Percentiles rank a stretch among this genome's conserved stretches.
Evolutionary conservation across 2,329 filamentous ascomycete species (phyloP).

Genomic region (Colletotrichum costaricense): DNA sequence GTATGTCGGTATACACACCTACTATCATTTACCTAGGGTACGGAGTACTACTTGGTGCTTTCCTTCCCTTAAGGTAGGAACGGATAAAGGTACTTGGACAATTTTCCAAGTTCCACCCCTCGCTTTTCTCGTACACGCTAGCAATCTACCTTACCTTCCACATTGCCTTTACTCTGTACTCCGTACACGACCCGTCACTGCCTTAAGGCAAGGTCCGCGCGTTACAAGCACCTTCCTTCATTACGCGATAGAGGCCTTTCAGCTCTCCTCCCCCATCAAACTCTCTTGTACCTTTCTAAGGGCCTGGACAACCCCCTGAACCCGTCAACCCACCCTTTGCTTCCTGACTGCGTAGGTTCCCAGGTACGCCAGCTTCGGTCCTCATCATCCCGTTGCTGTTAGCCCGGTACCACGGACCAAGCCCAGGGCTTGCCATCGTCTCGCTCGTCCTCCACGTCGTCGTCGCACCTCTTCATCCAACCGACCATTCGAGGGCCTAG

Average conservation of each 20-base stretch:
- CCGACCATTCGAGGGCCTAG: slow-evolving; percentile 28
- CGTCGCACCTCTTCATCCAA: slow-evolving; percentile 33
- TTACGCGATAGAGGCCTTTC: slow-evolving; percentile 14
- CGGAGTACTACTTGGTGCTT: neutral
- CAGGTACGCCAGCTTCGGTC: neutral
- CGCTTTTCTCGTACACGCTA: slow-evolving; percentile 2
- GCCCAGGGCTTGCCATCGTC: slow-evolving; percentile 34
- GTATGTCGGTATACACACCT: neutral
- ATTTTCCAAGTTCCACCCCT: neutral
- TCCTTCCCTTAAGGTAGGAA: neutral
- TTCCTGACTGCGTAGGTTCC: neutral
- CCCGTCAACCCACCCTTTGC: slow-evolving; percentile 4
- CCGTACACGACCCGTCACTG: neutral
- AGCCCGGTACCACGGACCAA: slow-evolving; percentile 17
- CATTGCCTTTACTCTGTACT: neutral
- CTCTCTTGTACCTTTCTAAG: slow-evolving; percentile 25
- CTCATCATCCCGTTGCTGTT: slow-evolving; percentile 8
- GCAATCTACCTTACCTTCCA: slow-evolving; percentile 7
- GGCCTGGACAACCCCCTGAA: slow-evolving; percentile 28
- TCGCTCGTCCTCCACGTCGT: slow-evolving; percentile 29
- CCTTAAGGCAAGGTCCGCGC: slow-evolving; percentile 21
- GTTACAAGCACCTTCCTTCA: slow-evolving; percentile 16
- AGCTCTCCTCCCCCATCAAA: neutral
- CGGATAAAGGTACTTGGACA: too few species aligned
- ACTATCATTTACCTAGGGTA: neutral